phyloP scores from a whole-genome alignment of 2,329 filamentous ascomycete genomes.

The Chaetomium sp. region DNA sequence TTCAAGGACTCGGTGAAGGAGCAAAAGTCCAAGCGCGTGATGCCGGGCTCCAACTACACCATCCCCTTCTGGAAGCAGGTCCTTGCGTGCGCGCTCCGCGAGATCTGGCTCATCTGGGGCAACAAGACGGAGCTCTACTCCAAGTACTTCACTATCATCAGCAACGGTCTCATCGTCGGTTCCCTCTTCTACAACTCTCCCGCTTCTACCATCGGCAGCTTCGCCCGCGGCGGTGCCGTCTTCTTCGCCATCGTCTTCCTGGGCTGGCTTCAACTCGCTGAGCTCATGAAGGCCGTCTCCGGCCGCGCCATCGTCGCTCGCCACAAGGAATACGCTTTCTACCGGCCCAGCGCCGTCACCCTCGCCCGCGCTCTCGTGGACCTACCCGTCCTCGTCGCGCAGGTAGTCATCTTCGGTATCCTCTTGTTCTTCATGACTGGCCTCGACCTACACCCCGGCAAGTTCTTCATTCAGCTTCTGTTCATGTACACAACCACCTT shows the following conservation, averaged over 20 bases:
- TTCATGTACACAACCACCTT: slow-evolving; percentile 63
- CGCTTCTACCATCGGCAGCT: slow-evolving; percentile 63
- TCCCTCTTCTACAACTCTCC: slow-evolving; percentile 74
- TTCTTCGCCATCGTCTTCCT: slow-evolving; percentile 59
- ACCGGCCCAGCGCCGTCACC: slow-evolving; percentile 58
- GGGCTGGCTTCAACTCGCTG: slow-evolving; percentile 70
- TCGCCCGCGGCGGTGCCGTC: slow-evolving; percentile 51
- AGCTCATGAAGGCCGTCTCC: slow-evolving; percentile 75
- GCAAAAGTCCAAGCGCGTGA: slow-evolving; percentile 50
- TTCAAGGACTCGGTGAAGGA: slow-evolving; percentile 40
- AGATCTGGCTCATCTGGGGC: slow-evolving; percentile 73
- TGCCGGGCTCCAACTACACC: slow-evolving; percentile 60
- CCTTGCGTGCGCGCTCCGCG: slow-evolving; percentile 60
- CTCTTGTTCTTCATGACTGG: slow-evolving; percentile 79
- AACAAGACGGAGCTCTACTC: slow-evolving; percentile 75
- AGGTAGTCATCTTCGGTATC: slow-evolving; percentile 68
- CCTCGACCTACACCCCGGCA: slow-evolving; percentile 64
- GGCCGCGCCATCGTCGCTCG: slow-evolving; percentile 63
- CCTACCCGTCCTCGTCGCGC: slow-evolving; percentile 63
- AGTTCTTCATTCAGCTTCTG: slow-evolving; percentile 67
- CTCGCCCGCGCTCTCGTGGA: slow-evolving; percentile 61
- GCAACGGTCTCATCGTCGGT: slow-evolving; percentile 73
- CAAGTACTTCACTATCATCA: slow-evolving; percentile 77
- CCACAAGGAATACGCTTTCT: slow-evolving; percentile 54
- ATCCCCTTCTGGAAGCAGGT: slow-evolving; percentile 75